Percentiles rank a stretch among this genome's conserved stretches.
phyloP scores from a whole-genome alignment of 2,329 filamentous ascomycete species.

The Monilinia fructigena region DNA sequence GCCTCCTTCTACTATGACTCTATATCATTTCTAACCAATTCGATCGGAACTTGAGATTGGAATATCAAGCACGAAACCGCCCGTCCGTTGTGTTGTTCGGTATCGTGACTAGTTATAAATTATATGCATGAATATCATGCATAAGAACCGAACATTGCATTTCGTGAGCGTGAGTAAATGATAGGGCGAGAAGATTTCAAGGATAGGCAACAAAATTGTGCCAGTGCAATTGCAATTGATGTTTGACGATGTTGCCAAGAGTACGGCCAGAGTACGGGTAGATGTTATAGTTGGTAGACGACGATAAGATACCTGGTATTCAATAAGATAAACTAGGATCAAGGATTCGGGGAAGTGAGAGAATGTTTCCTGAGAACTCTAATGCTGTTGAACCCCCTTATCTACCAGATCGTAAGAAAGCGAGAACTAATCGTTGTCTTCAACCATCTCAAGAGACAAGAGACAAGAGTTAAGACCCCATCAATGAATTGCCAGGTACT shows the following conservation, averaged over 20 bases:
- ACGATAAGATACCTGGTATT: conserved; percentile 3
- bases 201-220: neutral
- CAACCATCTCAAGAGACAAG: too few species aligned
- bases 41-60: conserved; percentile 2
- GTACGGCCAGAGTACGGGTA: neutral
- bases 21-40: neutral
- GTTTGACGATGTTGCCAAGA: conserved; percentile 8
- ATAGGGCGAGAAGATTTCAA: neutral
- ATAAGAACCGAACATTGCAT: conserved; percentile 3
- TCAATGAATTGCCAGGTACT: too few species aligned
- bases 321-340: neutral
- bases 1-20: conserved; percentile 4
- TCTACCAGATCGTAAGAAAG: neutral
- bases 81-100: conserved; percentile 14
- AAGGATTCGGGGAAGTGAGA: conserved; percentile 14
- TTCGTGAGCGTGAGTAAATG: neutral
- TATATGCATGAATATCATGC: conserved; percentile 1
- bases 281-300: neutral
- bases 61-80: conserved; percentile 5
- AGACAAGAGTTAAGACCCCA: too few species aligned
- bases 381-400: neutral
- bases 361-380: neutral
- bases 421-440: too few species aligned
- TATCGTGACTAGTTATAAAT: conserved; percentile 8
- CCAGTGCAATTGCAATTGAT: neutral